Evolutionary conservation across 1,284 basidiomycete species (phyloP).

Genomic region (Rhodotorula sp.): DNA sequence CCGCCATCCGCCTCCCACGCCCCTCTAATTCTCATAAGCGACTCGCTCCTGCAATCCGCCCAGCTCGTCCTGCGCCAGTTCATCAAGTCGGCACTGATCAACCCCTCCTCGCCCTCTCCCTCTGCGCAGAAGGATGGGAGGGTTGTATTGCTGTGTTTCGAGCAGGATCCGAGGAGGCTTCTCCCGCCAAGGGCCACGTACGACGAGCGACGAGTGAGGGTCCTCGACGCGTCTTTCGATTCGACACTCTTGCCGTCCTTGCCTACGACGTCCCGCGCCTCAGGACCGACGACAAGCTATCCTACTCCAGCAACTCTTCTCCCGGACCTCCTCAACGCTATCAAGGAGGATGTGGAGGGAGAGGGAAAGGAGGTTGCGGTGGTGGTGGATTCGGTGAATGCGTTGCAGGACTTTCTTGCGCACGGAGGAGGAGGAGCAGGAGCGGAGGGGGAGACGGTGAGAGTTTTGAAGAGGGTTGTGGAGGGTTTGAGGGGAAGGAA

Average conservation of each 20-base stretch:
- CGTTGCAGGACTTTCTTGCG: conserved; percentile 9
- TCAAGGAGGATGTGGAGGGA: neutral
- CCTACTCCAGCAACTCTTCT: neutral
- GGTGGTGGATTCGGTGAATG: conserved; percentile 30
- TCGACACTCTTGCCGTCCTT: conserved; percentile 1
- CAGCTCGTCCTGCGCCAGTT: conserved; percentile 28
- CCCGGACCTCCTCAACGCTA: neutral
- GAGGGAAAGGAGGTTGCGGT: neutral
- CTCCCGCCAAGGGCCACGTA: neutral
- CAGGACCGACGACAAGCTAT: conserved; percentile 1
- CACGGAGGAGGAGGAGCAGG: neutral
- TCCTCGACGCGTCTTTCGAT: conserved; percentile 19
- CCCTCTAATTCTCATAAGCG: conserved; percentile 33
- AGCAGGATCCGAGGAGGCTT: conserved; percentile 4
- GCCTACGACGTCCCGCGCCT: neutral
- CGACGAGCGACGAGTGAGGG: neutral
- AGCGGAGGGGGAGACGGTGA: neutral
- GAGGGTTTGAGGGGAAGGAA: neutral
- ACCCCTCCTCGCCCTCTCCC: neutral
- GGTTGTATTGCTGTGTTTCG: conserved; percentile 17
- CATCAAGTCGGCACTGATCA: conserved; percentile 19
- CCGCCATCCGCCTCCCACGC: neutral
- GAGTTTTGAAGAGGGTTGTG: conserved; percentile 11
- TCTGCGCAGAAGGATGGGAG: neutral
- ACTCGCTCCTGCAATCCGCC: conserved; percentile 37